These are phyloP conservation scores for Diplodia corticola DNA, from an alignment of 2,329 filamentous ascomycete genomes.

Conservation along the genomic window DNA sequence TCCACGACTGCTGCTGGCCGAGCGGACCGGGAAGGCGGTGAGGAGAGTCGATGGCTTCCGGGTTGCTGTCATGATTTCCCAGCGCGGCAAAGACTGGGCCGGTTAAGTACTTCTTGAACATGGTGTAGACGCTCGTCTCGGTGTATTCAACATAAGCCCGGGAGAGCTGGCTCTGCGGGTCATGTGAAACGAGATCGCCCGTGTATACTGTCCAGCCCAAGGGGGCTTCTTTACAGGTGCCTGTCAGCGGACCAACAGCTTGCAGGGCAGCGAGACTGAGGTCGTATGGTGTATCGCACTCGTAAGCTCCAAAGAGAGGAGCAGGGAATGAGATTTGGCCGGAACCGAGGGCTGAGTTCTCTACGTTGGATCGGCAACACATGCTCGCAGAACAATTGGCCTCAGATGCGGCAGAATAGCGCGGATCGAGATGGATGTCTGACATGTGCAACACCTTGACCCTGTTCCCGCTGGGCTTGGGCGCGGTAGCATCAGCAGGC, in stretches of 20 bases:
- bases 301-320: slow-evolving; percentile 56
- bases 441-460: slow-evolving; percentile 59
- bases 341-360: slow-evolving; percentile 37
- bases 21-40: slow-evolving; percentile 55
- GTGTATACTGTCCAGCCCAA: slow-evolving; percentile 59
- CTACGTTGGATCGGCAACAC: slow-evolving; percentile 53
- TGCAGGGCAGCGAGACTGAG: slow-evolving; percentile 58
- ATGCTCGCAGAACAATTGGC: slow-evolving; percentile 54
- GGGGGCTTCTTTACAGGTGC: slow-evolving; percentile 46
- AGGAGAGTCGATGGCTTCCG: slow-evolving; percentile 55
- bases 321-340: slow-evolving; percentile 48
- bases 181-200: slow-evolving; percentile 59
- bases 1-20: slow-evolving; percentile 59
- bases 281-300: slow-evolving; percentile 61
- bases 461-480: slow-evolving; percentile 52
- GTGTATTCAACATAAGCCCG: slow-evolving; percentile 55
- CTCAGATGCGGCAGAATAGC: slow-evolving; percentile 55
- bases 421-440: slow-evolving; percentile 58
- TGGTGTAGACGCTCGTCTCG: slow-evolving; percentile 54
- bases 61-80: slow-evolving; percentile 60
- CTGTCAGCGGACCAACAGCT: slow-evolving; percentile 57
- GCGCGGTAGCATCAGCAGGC: slow-evolving; percentile 47
- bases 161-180: slow-evolving; percentile 53
- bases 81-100: slow-evolving; percentile 58
- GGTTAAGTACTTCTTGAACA: slow-evolving; percentile 58